phyloP scores from a whole-genome alignment of 2,329 filamentous ascomycete species.

The Aspergillus calidoustus region DNA sequence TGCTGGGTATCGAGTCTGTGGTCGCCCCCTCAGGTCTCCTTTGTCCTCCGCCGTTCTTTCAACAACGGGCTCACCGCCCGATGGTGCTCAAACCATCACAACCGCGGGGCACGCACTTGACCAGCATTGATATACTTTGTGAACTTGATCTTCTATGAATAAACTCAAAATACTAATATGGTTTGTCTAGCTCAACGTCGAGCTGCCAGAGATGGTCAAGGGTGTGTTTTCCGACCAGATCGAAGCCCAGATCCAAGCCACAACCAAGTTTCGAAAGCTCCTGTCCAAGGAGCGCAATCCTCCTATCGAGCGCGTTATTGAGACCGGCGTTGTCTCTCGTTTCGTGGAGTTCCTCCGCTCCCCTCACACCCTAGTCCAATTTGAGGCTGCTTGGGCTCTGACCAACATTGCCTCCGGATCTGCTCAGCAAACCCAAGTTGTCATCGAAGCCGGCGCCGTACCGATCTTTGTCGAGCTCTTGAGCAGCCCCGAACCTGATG shows the following conservation, averaged over 20 bases:
- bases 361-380: slow-evolving; percentile 96
- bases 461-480: slow-evolving; percentile 98
- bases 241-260: slow-evolving; percentile 94
- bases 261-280: slow-evolving; percentile 97
- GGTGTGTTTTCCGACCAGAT: slow-evolving; percentile 99
- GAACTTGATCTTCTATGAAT: neutral
- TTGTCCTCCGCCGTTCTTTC: slow-evolving; percentile 30
- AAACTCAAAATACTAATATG: slow-evolving; percentile 24
- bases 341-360: slow-evolving; percentile 99
- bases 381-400: slow-evolving; percentile 97
- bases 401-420: slow-evolving; percentile 99
- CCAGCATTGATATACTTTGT: neutral
- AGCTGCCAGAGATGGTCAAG: slow-evolving; percentile 96
- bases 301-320: slow-evolving; percentile 98
- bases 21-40: slow-evolving; percentile 21
- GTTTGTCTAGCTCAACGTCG: slow-evolving; percentile 79
- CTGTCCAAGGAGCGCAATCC: slow-evolving; percentile 98
- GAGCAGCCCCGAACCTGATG: slow-evolving; percentile 94
- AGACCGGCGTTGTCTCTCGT: slow-evolving; percentile 94
- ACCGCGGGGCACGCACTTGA: slow-evolving; percentile 14
- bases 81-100: slow-evolving; percentile 23
- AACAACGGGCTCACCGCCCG: slow-evolving; percentile 42
- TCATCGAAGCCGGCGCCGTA: slow-evolving; percentile 96
- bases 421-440: slow-evolving; percentile 95
- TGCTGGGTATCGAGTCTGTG: neutral